Base-by-base conservation (phyloP, 139 green algal genomes). In the Asterochloris sp. region DNA sequence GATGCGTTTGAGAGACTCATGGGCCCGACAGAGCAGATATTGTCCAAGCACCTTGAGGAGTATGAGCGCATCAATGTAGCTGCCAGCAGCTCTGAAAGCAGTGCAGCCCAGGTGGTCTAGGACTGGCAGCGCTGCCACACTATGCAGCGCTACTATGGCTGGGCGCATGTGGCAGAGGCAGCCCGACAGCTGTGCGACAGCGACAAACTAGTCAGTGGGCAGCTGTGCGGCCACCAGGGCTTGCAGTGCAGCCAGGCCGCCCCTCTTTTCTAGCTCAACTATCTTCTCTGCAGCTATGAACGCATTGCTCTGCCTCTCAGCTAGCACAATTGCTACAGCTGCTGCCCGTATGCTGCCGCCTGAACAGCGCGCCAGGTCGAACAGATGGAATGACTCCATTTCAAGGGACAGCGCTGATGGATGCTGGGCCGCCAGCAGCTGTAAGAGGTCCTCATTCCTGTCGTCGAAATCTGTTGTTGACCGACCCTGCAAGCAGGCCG, bases 341-440 rank as follows among this genome's bases (percentile, higher is more conserved):
- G 88, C 85, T 10, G 87, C 91, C 16, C 79, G 80, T 14, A 94
- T 88, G 80, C 79, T 90, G 79, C 86, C 86, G 15, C 82, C 82
- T 71, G 83, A 90, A 82, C 88, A 93, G 0, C 89, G 74, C 10
- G 92, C 92, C 63, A 96, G 83, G 82, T 96, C 90, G 69, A 95
- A 85, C 79, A 96, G 84, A 54, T 95, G 90, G 69, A 95, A 95
- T 0, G 92, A 95, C 84, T 96, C 92, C 92, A 96, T 96, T 85
- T 96, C 92, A n/a, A 96, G 82, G 21, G 68, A 88, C 29, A 89
- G 27, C 85, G 81, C 67, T 88, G 61, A 60, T 88, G 61, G 27
- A 86, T 90, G 82, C 74, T 93, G 80, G 13, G 89, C 77, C 13
- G 69, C 77, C 28, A 95, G 74, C 60, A 94, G 79, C 13, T 61